Base-by-base conservation (phyloP, 768 basidiomycete species). In the Amanita muscaria region DNA sequence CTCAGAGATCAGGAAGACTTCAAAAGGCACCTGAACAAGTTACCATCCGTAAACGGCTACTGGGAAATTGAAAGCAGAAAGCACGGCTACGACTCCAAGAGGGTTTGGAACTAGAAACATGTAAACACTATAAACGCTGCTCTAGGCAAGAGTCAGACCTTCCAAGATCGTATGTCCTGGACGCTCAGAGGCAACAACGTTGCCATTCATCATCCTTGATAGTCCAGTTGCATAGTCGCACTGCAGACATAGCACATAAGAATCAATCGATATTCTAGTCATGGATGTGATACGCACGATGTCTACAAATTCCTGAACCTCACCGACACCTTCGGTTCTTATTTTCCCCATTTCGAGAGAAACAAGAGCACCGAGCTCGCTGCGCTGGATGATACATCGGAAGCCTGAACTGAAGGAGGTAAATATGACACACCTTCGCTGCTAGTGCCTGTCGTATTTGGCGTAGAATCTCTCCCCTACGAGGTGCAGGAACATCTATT, bases 51-150 rank as follows among this genome's bases (percentile, higher is more conserved):
- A 90, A 34, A 93, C 89, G 25, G 91, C 91, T 33, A 89, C 81
- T 8, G 94, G 94, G 59, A 97, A 98, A 62, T 98, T 98, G 71
- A 96, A 97, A 0, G 94, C 94, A 16, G 88, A 84, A 41, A 98
- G 65, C 8, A 94, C 78, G 23, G 70, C 80, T 30, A 77, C 74
- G 32, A 77, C 71, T 14, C 76, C 74, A 37, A 97, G 72, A 16
- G 94, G 93, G 59, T 96, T 96, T 7, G 93, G 87, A 3, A 94
- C 89, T 91, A 60, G 8, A 53, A 47, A 45, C 51, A 51, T 50
- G 55, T 56, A 43, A 56, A 42, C 37, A 47, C 36, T 39, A 18
- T 37, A 24, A 29, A 49, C 4, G 33, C 42, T 36, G 41, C 30
- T 30, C 32, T 53, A 42, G 50, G 49, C 46, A 42, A 35, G 40